Evolutionary conservation across 2,329 filamentous ascomycete genomes (phyloP), one percentile per base, ranked within the genome.

Genomic region (Fulvia fulva): DNA sequence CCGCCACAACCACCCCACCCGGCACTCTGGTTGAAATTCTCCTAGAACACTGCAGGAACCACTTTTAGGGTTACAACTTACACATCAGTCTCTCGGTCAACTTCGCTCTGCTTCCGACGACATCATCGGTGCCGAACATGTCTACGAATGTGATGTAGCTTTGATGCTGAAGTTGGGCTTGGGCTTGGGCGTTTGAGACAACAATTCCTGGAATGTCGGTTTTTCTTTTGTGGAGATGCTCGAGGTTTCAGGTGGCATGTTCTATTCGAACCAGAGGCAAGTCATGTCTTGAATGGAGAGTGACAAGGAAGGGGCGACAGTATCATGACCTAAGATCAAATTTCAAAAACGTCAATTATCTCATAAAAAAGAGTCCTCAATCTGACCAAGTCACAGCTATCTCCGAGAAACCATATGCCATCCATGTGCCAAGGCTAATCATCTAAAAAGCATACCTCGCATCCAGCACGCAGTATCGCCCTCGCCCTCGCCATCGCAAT

Each of bases 361-460:
- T 47, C 21, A 47, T 44, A 8, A 6, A 22, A 44, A 22, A 47
- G 25, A 22, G 3, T 26, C 23, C 9, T 16, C 26, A 19, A 30
- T 28, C 46, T n/a, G n/a, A n/a, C n/a, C n/a, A n/a, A 50, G 11
- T 28, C 26, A 16, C 16, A 50, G 26, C 46, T 32, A 32, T 5
- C 23, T 12, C 12, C 12, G 16, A 41, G 6, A 28, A 21, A 30
- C 12, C 21, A 30, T 4, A 50, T 50, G 47, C 47, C 26, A 7
- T 23, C 16, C 22, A 16, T 50, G 21, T 3, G 14, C 14, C n/a
- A 16, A 47, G 23, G 44, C 21, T 28, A 8, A 25, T 47, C 44
- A 50, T 50, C 47, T 50, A 50, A 32, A 16, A 45, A 25, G 14
- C 26, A 50, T 50, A 50, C 47, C 26, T 50, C 26, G 47, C 47